phyloP scores from a whole-genome alignment of 768 basidiomycete genomes.

The Hygrophoropsis aurantiaca region DNA sequence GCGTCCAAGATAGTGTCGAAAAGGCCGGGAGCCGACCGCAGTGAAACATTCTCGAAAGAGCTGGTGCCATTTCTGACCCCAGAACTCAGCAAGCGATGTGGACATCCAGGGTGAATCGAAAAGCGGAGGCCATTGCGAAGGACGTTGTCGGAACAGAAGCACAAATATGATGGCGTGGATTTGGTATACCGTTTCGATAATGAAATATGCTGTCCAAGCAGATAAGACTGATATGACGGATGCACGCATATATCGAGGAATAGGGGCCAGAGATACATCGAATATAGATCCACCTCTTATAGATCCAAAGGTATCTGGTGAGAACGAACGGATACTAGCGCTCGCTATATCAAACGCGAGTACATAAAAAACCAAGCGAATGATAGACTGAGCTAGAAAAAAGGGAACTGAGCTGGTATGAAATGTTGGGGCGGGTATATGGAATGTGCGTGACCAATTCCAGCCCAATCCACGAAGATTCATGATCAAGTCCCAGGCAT shows the following conservation, averaged over 20 bases:
- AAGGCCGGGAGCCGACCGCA: constrained; percentile 45
- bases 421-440: constrained; percentile 31
- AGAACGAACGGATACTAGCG: constrained; percentile 45
- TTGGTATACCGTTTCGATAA: constrained; percentile 45
- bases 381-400: constrained; percentile 37
- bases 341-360: constrained; percentile 45
- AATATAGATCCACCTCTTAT: constrained; percentile 37
- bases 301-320: constrained; percentile 38
- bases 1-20: constrained; percentile 45
- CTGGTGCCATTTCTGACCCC: constrained; percentile 71
- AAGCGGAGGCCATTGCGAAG: constrained; percentile 61
- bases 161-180: constrained; percentile 43
- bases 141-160: constrained; percentile 45
- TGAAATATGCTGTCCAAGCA: constrained; percentile 44
- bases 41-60: constrained; percentile 60
- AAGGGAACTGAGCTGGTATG: constrained; percentile 30
- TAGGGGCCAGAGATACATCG: constrained; percentile 27
- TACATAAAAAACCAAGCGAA: constrained; percentile 31
- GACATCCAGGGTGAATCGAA: constrained; percentile 58
- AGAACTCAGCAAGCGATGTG: constrained; percentile 61
- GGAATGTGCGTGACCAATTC: constrained; percentile 12
- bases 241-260: constrained; percentile 42
- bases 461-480: constrained; percentile 30
- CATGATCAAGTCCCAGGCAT: constrained; percentile 23
- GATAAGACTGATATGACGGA: constrained; percentile 40